These are phyloP conservation scores for Saturnispora sanitii DNA, from an alignment of 805 yeast genomes.

Conservation along the genomic window DNA sequence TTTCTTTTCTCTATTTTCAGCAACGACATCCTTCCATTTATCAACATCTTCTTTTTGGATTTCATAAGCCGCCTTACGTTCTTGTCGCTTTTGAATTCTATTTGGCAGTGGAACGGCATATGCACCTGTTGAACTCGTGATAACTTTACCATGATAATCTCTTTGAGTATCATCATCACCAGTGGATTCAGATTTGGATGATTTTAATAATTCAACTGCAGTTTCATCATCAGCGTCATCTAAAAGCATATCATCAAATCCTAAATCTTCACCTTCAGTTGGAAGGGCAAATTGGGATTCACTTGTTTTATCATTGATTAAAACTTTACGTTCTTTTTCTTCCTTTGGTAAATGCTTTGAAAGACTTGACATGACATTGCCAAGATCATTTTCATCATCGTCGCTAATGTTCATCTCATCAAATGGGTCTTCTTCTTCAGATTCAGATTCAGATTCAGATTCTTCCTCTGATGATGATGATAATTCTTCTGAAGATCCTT, in stretches of 20 bases:
- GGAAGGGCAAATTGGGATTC: conserved; percentile 70
- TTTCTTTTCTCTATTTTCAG: conserved; percentile 73
- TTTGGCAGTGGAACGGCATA: conserved; percentile 76
- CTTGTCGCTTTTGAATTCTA: conserved; percentile 75
- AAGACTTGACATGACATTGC: conserved; percentile 35
- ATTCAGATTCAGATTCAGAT: conserved; percentile 16
- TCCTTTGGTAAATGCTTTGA: conserved; percentile 27
- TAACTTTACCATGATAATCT: conserved; percentile 11
- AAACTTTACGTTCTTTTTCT: conserved; percentile 33
- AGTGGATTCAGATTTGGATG: conserved; percentile 14
- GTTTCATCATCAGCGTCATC: conserved; percentile 29
- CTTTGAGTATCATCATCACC: conserved; percentile 21
- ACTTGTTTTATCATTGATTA: conserved; percentile 42
- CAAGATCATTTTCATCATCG: conserved; percentile 42
- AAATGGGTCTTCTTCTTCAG: conserved; percentile 21
- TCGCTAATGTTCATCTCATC: conserved; percentile 21
- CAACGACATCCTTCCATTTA: conserved; percentile 82
- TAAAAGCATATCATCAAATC: conserved; percentile 67
- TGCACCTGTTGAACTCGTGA: conserved; percentile 28
- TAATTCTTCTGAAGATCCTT: conserved; percentile 15
- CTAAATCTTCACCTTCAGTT: conserved; percentile 45
- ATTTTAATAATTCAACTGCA: conserved; percentile 34
- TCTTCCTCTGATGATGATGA: conserved; percentile 7
- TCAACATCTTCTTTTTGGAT: conserved; percentile 77
- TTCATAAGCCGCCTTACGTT: conserved; percentile 84